phyloP scores from a whole-genome alignment of 441 rosid species.

The Erysimum cheiri region DNA sequence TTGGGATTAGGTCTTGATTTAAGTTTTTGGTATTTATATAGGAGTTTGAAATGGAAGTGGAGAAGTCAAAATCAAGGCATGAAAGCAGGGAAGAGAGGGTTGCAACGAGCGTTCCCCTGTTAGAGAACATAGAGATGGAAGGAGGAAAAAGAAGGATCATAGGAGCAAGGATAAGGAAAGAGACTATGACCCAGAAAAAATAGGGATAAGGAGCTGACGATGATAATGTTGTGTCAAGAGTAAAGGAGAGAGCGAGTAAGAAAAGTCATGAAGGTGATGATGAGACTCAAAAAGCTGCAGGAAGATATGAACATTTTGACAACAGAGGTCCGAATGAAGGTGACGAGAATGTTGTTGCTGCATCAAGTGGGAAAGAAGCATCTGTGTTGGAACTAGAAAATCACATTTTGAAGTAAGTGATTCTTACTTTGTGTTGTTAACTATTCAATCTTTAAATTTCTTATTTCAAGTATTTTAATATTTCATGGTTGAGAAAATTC shows the following conservation, averaged over 20 bases:
- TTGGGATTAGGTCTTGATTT: conserved; percentile 22
- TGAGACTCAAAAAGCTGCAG: conserved; percentile 51
- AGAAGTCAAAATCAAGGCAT: conserved; percentile 44
- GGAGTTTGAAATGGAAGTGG: conserved; percentile 43
- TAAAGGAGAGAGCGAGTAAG: conserved; percentile 55
- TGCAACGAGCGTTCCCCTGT: conserved; percentile 53
- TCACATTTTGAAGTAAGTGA: conserved; percentile 71
- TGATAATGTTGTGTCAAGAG: no score
- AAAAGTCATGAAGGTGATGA: conserved; percentile 52
- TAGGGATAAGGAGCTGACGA: conserved; percentile 44
- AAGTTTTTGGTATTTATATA: conserved; percentile 10
- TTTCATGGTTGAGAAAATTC: no score
- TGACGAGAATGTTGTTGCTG: conserved; percentile 46
- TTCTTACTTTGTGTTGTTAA: conserved; percentile 20
- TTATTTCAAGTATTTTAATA: no score
- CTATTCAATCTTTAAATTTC: neutral
- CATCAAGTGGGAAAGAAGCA: conserved; percentile 47
- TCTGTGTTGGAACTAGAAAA: conserved; percentile 54
- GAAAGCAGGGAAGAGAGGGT: conserved; percentile 41
- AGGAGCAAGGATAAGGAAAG: conserved; percentile 56
- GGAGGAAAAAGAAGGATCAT: conserved; percentile 62
- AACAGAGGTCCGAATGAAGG: conserved; percentile 49
- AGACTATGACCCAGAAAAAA: conserved; percentile 43
- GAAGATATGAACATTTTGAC: conserved; percentile 55
- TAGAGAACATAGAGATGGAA: conserved; percentile 52